Evolutionary conservation across 176 grass and related monocot genomes (phyloP), one percentile per base, ranked within the genome.

Genomic region (Alloteropsis semialata): DNA sequence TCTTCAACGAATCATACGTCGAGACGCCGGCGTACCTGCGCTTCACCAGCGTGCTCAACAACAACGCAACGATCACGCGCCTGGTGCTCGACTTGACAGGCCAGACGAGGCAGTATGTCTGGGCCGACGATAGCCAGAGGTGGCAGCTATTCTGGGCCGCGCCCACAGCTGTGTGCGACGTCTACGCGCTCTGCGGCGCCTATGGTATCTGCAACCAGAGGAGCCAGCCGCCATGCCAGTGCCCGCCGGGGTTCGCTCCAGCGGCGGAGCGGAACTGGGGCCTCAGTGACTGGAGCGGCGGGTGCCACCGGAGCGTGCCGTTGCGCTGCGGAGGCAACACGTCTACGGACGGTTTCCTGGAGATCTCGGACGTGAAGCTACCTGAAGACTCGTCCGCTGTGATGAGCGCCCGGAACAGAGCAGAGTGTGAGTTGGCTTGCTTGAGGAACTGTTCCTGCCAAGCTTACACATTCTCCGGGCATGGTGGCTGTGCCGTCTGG

Each of bases 41-140:
- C 3, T 64, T 91, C 24, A 84, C 65, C 42, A 13, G 39, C 49
- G 62, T 56, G 82, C 82, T 84, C 73, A 77, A 84, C 82, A 6
- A 84, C 73, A 77, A 69, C 73, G 62, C 72, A 0, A 84, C 82
- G 2, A 57, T 84, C 82, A 84, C 82, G 73, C 82, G 86, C 45
- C 63, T 58, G 51, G 86, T 91, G 67, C 6, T 91, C 39, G 89
- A 88, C 56, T 29, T 54, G 13, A 84, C 60, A 0, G 89, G 85
- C 15, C 81, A 81, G 57, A 74, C 42, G 5, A 88, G 77, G 75
- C 67, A 71, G 27, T 77, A 42, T 32, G 21, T 51, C 49, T 91
- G 89, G 89, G 66, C 45, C 19, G 14, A 21, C 22, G 24, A 5
- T 0, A 37, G 50, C 84, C 22, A 15, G 79, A 53, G 53, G 30